These are phyloP conservation scores for Leccinum fibrillosum DNA, from an alignment of 768 basidiomycete species.

Conservation along the genomic window DNA sequence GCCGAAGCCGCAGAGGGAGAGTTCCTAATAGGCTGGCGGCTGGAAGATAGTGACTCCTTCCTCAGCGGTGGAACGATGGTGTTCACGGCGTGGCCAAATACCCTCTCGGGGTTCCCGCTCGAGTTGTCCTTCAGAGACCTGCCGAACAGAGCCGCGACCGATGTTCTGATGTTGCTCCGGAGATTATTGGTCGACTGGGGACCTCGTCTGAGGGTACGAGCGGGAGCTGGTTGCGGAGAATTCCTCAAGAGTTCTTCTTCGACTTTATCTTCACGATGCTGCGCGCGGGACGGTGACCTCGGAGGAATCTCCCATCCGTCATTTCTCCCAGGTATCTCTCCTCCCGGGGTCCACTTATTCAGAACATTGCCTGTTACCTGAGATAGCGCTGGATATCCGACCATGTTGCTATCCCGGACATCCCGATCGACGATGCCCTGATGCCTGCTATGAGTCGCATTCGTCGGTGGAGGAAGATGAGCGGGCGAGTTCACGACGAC, in stretches of 20 bases:
- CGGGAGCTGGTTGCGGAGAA: not conserved
- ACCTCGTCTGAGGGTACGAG: constrained; percentile 9
- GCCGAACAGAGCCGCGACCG: constrained; percentile 3
- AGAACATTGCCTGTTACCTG: constrained; percentile 16
- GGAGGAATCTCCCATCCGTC: constrained; percentile 5
- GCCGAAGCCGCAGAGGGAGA: constrained; percentile 3
- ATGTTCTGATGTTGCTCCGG: constrained; percentile 3
- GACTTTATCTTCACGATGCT: not conserved
- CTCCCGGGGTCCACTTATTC: not conserved
- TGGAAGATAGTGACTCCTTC: constrained; percentile 15
- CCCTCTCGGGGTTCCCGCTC: not conserved
- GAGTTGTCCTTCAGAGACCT: constrained; percentile 2
- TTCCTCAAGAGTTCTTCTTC: constrained; percentile 12
- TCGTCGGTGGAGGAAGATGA: not conserved
- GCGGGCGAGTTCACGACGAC: not conserved
- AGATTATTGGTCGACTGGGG: constrained; percentile 4
- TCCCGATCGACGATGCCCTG: not conserved
- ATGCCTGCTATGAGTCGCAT: not conserved
- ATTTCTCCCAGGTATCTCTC: not conserved
- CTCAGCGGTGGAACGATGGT: constrained; percentile 4
- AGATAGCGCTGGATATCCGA: constrained; percentile 16
- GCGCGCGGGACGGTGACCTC: not conserved
- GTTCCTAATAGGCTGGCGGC: not conserved
- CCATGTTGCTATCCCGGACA: not conserved
- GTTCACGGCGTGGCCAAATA: constrained; percentile 19